Conservation (phyloP, 495 filamentous ascomycete genomes). For the Chaetomium fimeti region DNA sequence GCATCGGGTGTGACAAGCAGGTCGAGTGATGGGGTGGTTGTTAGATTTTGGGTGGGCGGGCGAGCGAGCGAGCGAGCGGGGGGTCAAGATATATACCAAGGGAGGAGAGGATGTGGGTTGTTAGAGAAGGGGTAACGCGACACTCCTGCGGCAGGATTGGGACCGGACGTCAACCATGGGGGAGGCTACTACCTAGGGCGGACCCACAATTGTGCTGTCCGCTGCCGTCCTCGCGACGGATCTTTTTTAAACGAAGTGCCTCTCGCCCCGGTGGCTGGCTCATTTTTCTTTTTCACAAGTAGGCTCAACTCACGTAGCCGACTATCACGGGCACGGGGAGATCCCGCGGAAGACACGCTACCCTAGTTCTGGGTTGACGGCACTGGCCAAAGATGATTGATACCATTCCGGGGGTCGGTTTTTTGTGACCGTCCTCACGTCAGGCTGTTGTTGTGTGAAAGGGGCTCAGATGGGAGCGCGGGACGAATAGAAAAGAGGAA, state of each 20-base stretch:
- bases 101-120: not conserved
- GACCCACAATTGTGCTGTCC: no score
- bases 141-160: not conserved
- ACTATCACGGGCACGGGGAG: not conserved
- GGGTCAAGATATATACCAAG: no score
- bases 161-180: not conserved
- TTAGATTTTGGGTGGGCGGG: not conserved
- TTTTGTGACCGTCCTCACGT: not conserved
- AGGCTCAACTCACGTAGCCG: not conserved
- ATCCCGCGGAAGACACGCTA: not conserved
- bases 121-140: not conserved
- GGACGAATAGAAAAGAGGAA: not conserved
- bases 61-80: no score
- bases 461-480: not conserved
- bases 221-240: not conserved
- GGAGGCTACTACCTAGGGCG: no score
- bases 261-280: conserved; percentile 8
- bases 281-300: not conserved
- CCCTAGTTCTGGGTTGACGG: not conserved
- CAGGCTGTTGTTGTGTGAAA: not conserved
- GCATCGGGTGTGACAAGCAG: conserved; percentile 74
- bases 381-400: not conserved
- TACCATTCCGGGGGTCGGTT: not conserved
- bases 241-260: not conserved
- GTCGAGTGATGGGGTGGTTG: conserved; percentile 45